These are phyloP conservation scores for Radiomyces spectabilis DNA, from an alignment of 192 early-diverging fungal species.

Conservation along the genomic window DNA sequence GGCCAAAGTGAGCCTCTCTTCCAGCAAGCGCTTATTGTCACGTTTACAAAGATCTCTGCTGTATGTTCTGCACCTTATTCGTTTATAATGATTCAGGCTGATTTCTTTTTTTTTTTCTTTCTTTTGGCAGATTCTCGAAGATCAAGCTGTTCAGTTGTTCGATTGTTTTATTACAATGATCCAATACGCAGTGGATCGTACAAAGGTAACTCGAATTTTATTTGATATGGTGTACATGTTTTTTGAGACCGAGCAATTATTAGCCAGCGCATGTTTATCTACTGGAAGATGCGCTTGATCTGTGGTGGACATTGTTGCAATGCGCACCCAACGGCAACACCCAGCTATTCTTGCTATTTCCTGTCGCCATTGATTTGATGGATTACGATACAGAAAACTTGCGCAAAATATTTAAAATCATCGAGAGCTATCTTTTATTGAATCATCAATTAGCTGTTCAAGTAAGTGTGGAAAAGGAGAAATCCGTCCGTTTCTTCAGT, in stretches of 20 bases:
- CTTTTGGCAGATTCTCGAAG: constrained; percentile 14
- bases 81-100: not conserved
- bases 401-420: constrained; percentile 66
- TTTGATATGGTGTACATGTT: not conserved
- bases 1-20: constrained; percentile 73
- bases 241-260: too few relatives aligned
- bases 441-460: constrained; percentile 47
- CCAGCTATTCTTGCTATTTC: constrained; percentile 52
- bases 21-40: constrained; percentile 67
- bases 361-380: constrained; percentile 52
- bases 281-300: constrained; percentile 85
- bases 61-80: too few relatives aligned
- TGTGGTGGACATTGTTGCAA: constrained; percentile 80
- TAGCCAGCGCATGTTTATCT: constrained; percentile 71
- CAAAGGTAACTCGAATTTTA: constrained; percentile 27
- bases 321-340: constrained; percentile 47
- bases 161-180: constrained; percentile 70
- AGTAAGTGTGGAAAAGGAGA: constrained; percentile 21
- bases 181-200: constrained; percentile 61
- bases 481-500: too few relatives aligned
- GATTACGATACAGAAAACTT: constrained; percentile 73
- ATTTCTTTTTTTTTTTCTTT: not conserved
- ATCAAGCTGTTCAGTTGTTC: constrained; percentile 65
- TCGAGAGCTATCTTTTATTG: constrained; percentile 81
- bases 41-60: constrained; percentile 70